Evolutionary conservation across 2,329 filamentous ascomycete species (phyloP), one percentile per base, ranked within the genome.

Genomic region (Aureobasidium zeae): DNA sequence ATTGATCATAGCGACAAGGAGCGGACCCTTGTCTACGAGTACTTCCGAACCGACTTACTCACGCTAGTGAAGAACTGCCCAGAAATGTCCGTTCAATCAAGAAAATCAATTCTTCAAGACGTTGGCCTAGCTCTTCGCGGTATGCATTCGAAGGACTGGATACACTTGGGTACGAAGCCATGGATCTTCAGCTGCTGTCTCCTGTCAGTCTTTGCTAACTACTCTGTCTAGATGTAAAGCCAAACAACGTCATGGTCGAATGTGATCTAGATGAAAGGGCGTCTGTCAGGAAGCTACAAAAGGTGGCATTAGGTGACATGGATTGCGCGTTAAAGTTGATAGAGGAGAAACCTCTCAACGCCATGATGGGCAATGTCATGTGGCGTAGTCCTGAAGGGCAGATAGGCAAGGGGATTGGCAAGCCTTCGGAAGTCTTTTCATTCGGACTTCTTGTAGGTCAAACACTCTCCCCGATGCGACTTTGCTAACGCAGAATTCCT

Each of bases 351-450:
- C 16, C 20, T 24, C 17, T 35, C 32, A n/a, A 35, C n/a, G 32
- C 32, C 8, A 10, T 20, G 4, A 20, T 35, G 4, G 32, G 32
- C 4, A 35, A 35, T 12, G 5, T 15, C 20, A 35, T 35, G 32
- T 35, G 32, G 32, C 32, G 32, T 12, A 24, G 17, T 35, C 32
- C 32, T 3, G 32, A 35, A 35, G 32, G 17, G 12, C 32, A 35
- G 12, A 4, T 35, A 21, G 32, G 32, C 5, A 24, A n/a, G 11
- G 32, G 10, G 3, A 24, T 35, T 21, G 17, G 32, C 17, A 35
- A 35, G 32, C 17, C 5, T 9, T 35, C 32, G 16, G 32, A 35
- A 21, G 20, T 20, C 4, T 35, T 21, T 35, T 35, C 32, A 3
- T 35, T 35, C n/a, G 32, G 32, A 24, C 17, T 35, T 12, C 32